Evolutionary conservation across 768 basidiomycete genomes (phyloP), one percentile per base, ranked within the genome.

Genomic region (Phlegmacium glaucopus): DNA sequence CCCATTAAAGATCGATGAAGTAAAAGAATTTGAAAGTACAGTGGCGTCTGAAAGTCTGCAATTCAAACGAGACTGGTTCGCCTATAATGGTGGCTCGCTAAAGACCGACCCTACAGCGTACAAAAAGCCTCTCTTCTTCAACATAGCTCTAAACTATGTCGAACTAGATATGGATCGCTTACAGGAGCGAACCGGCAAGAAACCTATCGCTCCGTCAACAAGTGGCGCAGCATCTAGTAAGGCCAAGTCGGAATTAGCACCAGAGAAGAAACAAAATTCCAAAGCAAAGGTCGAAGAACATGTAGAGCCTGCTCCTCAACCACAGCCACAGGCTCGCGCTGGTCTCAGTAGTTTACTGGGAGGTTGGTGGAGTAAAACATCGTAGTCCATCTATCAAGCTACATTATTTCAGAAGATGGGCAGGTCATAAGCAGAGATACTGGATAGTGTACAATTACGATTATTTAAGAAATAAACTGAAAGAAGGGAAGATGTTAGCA

Each of bases 141-240:
- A 96, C 62, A 87, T 92, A 51, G 94, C 92, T 13, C 81, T 94
- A 58, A 96, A 95, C 66, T 96, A 95, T 60, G 84, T 91, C 45
- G 82, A 88, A 53, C 66, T 93, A 49, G 89, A 94, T 58, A 85
- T 94, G 82, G 87, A 90, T 38, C 70, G 79, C 42, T 65, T 96
- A 48, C 68, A 82, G 57, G 78, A 76, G 48, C 72, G 86, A 13
- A 88, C 85, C 3, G 92, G 92, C 1, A 84, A 82, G 68, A 62
- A 72, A 38, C 61, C 63, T 10, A 45, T 67, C 2, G 53, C 56
- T 7, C 48, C 61, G 9, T 55, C 61, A 37, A 41, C 60, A 30
- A 38, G 57, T 1, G 55, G 58, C n/a, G 50, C 53, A 36, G 49
- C 49, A 8, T 48, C 47, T 38, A 53, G 59, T 4, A 57, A 66